Evolutionary conservation across 164 flowering plant genomes (phyloP).

Genomic region (Stephania cephalantha): DNA sequence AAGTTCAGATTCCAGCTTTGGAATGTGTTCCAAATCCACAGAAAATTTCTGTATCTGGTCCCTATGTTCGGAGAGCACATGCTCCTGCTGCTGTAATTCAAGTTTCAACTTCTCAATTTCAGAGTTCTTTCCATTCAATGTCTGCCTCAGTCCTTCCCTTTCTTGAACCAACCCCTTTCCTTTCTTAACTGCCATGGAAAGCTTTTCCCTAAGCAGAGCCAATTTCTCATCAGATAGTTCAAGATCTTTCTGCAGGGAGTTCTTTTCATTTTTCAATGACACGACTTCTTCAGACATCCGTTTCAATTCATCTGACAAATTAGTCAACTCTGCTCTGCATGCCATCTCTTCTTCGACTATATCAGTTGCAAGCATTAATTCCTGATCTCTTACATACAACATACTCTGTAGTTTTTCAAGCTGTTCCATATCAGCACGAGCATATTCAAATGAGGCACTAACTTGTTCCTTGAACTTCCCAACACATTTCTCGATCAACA

Average conservation of each 20-base stretch:
- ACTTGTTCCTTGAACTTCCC: constrained; percentile 42
- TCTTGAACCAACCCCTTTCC: constrained; percentile 96
- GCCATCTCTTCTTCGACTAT: constrained; percentile 55
- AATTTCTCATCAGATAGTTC: constrained; percentile 67
- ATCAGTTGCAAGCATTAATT: constrained; percentile 37
- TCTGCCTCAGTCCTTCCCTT: constrained; percentile 57
- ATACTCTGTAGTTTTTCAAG: constrained; percentile 47
- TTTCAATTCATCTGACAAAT: constrained; percentile 36
- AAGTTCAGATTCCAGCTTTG: constrained; percentile 55
- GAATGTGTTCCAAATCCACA: constrained; percentile 39
- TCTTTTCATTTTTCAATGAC: constrained; percentile 51
- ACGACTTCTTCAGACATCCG: constrained; percentile 35
- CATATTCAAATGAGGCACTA: constrained; percentile 21
- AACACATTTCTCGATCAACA: constrained; percentile 48
- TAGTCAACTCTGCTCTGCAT: constrained; percentile 33
- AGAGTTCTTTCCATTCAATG: constrained; percentile 54
- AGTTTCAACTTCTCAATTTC: constrained; percentile 69
- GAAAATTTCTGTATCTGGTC: constrained; percentile 44
- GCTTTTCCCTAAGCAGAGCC: constrained; percentile 71
- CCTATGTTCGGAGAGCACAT: constrained; percentile 35
- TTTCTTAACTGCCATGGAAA: constrained; percentile 94
- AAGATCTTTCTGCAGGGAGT: constrained; percentile 50
- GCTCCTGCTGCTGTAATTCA: constrained; percentile 50
- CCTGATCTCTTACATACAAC: constrained; percentile 52
- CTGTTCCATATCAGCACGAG: constrained; percentile 28